Conservation (phyloP, 2,329 filamentous ascomycete genomes). For the Tolypocladium ophioglossoides region DNA sequence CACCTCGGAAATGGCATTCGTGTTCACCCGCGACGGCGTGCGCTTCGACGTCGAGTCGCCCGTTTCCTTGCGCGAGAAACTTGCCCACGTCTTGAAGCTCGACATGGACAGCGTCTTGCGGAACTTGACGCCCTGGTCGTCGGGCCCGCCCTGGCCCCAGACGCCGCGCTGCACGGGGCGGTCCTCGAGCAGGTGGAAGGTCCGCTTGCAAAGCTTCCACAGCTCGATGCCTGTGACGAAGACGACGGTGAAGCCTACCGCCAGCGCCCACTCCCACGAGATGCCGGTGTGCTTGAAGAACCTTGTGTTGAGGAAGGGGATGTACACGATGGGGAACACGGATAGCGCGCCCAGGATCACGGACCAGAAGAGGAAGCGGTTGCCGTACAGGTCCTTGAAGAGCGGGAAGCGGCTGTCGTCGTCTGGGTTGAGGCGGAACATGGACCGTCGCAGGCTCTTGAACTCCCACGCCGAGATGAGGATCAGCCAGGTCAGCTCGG, state of each 20-base stretch:
- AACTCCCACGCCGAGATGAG: slow-evolving; percentile 71
- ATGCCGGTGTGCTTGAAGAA: slow-evolving; percentile 67
- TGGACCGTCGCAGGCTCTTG: slow-evolving; percentile 59
- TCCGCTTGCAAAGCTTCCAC: slow-evolving; percentile 62
- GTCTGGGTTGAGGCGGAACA: slow-evolving; percentile 55
- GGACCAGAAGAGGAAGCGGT: slow-evolving; percentile 61
- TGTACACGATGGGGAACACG: slow-evolving; percentile 60
- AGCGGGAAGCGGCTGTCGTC: slow-evolving; percentile 39
- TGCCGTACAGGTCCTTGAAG: slow-evolving; percentile 55
- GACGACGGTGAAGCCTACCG: slow-evolving; percentile 50
- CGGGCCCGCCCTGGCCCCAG: slow-evolving; percentile 42
- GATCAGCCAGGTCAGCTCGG: slow-evolving; percentile 62
- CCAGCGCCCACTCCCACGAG: slow-evolving; percentile 65
- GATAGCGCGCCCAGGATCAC: slow-evolving; percentile 49
- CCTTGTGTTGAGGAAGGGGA: slow-evolving; percentile 56
- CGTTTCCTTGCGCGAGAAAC: slow-evolving; percentile 30
- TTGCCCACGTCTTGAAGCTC: slow-evolving; percentile 38
- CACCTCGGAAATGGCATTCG: not conserved
- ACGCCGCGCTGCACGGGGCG: slow-evolving; percentile 35
- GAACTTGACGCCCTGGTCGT: slow-evolving; percentile 33
- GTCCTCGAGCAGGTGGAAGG: slow-evolving; percentile 40
- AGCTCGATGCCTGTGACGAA: slow-evolving; percentile 59
- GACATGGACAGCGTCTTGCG: slow-evolving; percentile 39
- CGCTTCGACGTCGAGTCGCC: slow-evolving; percentile 22
- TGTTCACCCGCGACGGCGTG: slow-evolving; percentile 11